Evolutionary conservation across 192 early-diverging fungal species (phyloP), one percentile per base, ranked within the genome.

Genomic region (Phlyctochytrium bullatum): DNA sequence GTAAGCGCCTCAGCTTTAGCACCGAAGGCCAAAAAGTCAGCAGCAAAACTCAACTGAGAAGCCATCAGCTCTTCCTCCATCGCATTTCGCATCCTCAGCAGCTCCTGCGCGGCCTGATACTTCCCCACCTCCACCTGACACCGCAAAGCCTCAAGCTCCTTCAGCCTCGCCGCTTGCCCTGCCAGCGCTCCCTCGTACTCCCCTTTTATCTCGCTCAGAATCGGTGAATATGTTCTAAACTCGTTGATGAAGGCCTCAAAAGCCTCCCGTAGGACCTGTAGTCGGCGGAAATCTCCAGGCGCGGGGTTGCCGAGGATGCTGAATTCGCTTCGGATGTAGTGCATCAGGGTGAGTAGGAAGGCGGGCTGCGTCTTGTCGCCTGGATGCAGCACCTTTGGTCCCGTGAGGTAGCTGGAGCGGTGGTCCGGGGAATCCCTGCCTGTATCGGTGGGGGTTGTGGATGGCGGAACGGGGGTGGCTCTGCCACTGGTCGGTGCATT

Each of bases 201-300:
- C 34, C 63, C 32, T 68, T 87, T 87, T 36, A 87, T 80, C 28
- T 83, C 79, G 33, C 63, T 77, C 40, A 87, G 64, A 14, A 87
- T 52, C 23, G 79, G 66, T 58, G 75, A 57, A 68, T 84, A 87
- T 16, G 81, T 79, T 57, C 78, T 83, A 72, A 87, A 87, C 56
- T 86, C 83, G 32, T 59, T 31, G 51, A 87, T 87, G 66, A 86
- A 85, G 20, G 30, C 47, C 12, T 86, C 76, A 63, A 80, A 83
- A 0, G 72, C 73, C 64, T 80, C 71, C 0, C 78, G 24, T 59
- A 71, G 80, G 4, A 83, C 79, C 62, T 83, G 78, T 17, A 83
- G 65, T 1, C 78, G 53, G 16, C 76, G 10, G 12, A 69, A 40
- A 64, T 80, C 78, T 29, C 61, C 52, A 27, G 57, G 50, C 65